Evolutionary conservation across 768 basidiomycete species (phyloP), one percentile per base, ranked within the genome.

Genomic region (Hydnomerulius pinastri): DNA sequence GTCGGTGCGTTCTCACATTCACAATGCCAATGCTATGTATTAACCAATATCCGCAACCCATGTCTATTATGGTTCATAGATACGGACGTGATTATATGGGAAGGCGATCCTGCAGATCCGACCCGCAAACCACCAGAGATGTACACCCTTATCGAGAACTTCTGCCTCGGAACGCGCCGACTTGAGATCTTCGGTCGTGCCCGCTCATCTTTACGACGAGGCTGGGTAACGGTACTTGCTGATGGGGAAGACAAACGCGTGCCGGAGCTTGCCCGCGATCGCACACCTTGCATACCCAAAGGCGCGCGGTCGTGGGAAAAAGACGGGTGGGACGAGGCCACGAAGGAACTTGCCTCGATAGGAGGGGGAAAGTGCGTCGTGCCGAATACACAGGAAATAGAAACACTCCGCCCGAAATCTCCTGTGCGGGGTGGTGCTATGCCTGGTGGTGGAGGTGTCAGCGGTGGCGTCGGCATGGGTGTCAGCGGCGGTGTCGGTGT

Each of bases 51-150:
- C 11, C 4, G 6, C 13, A 18, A 39, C 58, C 33, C 48, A 49
- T 56, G 37, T 53, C 47, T 44, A 35, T 40, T 52, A 42, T 24
- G 25, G 27, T n/a, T 24, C 28, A 35, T 53, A 92, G 94, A 96
- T 63, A 96, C 94, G n/a, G 94, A 97, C 67, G 90, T 96, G 9
- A 86, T 96, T 50, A 86, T 98, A 17, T 97, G 95, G 93, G 91
- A 94, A 76, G 89, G 92, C n/a, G 92, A 95, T 58, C 74, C 84
- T 6, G 68, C 77, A 4, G 93, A 96, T 68, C 90, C 91, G 2
- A 85, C 82, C 2, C 81, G 84, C 37, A 92, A 92, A 70, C 97
- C 97, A 1, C 93, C 95, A 15, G 96, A 98, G 67, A 90, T 94
- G 77, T 95, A 98, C 72, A 86, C 87, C 4, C 80, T 99, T 35